A percentile compares a stretch with the other conserved stretches of the same genome.
phyloP scores from a whole-genome alignment of 768 basidiomycete species.

The Suillus occidentalis region DNA sequence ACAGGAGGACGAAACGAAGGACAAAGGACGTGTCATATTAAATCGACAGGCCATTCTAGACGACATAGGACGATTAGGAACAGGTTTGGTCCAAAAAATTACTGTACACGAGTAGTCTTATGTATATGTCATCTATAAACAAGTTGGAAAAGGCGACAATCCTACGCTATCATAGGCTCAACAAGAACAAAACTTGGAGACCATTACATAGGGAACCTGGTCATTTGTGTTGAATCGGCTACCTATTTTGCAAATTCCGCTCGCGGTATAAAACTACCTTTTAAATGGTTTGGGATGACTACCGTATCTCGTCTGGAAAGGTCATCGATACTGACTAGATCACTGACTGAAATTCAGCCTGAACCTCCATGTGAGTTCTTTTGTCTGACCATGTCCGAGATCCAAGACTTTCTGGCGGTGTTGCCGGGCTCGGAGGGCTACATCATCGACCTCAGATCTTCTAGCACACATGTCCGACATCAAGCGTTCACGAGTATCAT shows the following conservation, averaged over 20 bases:
- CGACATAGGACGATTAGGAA: slow-evolving; percentile 78
- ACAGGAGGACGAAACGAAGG: slow-evolving; percentile 37
- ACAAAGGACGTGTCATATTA: slow-evolving; percentile 61
- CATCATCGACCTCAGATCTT: too few relatives aligned
- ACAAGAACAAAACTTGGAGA: neutral
- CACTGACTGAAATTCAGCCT: too few relatives aligned
- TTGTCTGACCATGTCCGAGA: too few relatives aligned
- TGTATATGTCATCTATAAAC: neutral
- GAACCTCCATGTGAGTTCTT: too few relatives aligned
- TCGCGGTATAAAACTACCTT: too few relatives aligned
- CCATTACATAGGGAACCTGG: neutral
- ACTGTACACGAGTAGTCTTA: slow-evolving; percentile 14
- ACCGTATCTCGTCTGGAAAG: too few relatives aligned
- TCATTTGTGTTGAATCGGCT: neutral
- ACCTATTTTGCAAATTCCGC: neutral
- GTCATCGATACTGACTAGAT: too few relatives aligned
- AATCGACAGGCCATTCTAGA: slow-evolving; percentile 66
- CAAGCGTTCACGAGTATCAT: too few relatives aligned
- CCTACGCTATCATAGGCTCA: neutral
- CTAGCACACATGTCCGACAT: too few relatives aligned
- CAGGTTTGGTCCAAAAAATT: slow-evolving; percentile 60
- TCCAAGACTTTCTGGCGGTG: too few relatives aligned
- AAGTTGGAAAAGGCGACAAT: neutral
- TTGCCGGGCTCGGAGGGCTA: too few relatives aligned
- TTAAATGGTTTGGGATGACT: too few relatives aligned